Percentiles rank a stretch among this genome's conserved stretches.
Conservation (phyloP, 176 grass and related monocot genomes). For the Metroxylon sagu region DNA sequence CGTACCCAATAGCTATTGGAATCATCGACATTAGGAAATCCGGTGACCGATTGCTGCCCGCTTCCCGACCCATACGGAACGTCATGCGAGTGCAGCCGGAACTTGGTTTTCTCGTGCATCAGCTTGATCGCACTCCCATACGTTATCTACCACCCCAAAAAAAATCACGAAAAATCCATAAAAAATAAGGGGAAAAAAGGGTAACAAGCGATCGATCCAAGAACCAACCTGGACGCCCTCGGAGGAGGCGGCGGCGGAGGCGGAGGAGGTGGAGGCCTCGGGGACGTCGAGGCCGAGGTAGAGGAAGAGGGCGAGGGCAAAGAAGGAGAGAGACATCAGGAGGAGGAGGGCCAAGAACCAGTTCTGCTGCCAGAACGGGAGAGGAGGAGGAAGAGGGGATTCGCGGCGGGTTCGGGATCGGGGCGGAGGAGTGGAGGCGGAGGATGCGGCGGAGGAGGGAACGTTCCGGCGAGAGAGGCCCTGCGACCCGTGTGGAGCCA, state of each 20-base stretch:
- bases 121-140: constrained; percentile 62
- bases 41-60: constrained; percentile 74
- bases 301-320: constrained; percentile 59
- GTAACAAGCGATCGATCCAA: neutral
- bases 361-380: constrained; percentile 72
- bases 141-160: constrained; percentile 35
- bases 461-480: constrained; percentile 48
- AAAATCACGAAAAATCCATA: constrained; percentile 3
- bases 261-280: constrained; percentile 36
- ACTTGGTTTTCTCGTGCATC: constrained; percentile 62
- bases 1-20: constrained; percentile 83
- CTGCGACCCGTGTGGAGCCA: constrained; percentile 36
- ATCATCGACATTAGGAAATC: constrained; percentile 68
- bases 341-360: constrained; percentile 72
- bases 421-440: neutral
- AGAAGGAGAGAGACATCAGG: constrained; percentile 52
- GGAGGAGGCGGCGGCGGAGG: constrained; percentile 29
- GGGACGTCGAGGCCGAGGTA: constrained; percentile 60
- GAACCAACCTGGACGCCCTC: constrained; percentile 45
- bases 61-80: constrained; percentile 79
- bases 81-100: constrained; percentile 73
- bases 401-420: constrained; percentile 18
- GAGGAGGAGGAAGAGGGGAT: constrained; percentile 3
- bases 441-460: constrained; percentile 2
- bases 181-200: constrained; percentile 1